Base-by-base conservation (phyloP, 2,329 filamentous ascomycete genomes). In the Cladosporium sp. region DNA sequence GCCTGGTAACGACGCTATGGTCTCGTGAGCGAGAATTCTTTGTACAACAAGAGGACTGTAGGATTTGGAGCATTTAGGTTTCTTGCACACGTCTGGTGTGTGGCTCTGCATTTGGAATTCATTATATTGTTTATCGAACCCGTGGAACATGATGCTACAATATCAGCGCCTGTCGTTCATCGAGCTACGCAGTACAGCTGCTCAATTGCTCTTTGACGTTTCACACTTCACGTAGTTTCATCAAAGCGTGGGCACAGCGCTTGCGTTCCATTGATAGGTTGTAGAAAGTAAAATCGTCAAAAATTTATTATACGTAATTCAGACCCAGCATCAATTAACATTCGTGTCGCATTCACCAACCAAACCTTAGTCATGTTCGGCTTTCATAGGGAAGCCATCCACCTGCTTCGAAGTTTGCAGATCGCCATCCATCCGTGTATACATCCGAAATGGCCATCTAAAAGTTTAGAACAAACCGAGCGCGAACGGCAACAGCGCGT, bases 401-500 rank as follows among this genome's bases (percentile, higher is more conserved):
- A 15, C 41, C n/a, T 21, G 41, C 41, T 21, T 21, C 41, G n/a
- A 21, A 21, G n/a, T n/a, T 24, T 21, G 18, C n/a, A 21, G 41
- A 47, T 21, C 41, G n/a, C n/a, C 41, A 4, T 18, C 41, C 7
- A 47, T 47, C 41, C n/a, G 7, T 21, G 41, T 47, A 21, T 21
- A 3, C 8, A 47, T 21, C n/a, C n/a, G 3, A 11, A 47, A 12
- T 12, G 41, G n/a, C 41, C 41, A 24, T 24, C 41, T 47, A 47
- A 5, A 21, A 5, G 26, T 14, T 24, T 59, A 70, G 65, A 70
- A 70, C 47, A 70, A 49, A 28, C 69, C 69, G n/a, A 70, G 60
- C 34, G 68, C 66, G 55, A 70, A 70, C 15, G 69, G 69, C 32
- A 72, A 55, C 36, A 72, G 52, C 4, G 67, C 68, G 55, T 72